Evolutionary conservation across 2,329 filamentous ascomycete genomes (phyloP), one percentile per base, ranked within the genome.

Genomic region (Pyricularia grisea): DNA sequence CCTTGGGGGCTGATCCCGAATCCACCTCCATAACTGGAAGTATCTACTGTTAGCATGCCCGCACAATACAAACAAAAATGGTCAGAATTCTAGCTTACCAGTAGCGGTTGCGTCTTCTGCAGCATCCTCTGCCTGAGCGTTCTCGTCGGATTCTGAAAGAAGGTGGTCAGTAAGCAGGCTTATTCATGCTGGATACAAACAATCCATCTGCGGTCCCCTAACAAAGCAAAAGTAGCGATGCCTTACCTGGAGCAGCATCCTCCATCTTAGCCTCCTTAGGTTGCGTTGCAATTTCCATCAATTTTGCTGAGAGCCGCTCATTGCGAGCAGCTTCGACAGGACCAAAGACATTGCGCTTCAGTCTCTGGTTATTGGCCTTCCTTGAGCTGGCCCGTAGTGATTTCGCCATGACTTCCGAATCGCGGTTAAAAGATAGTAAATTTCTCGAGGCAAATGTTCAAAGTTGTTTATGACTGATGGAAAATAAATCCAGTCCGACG

Each of bases 301-400:
- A 84, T 81, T 95, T 97, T 71, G 92, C 91, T 58, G 92, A 93
- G 50, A 97, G 87, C 73, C 94, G 90, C 79, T 94, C 90, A 68
- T 89, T 90, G 74, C 94, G 88, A 65, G 91, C 93, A 74, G 85
- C 82, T 78, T 94, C 92, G 69, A 89, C 88, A 20, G 94, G 94
- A 1, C 90, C 92, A 80, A 97, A 97, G 73, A 97, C 90, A 72
- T 88, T 88, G 73, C 87, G 84, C 79, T 94, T 94, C 72, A 97
- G 85, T 74, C 87, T 90, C 74, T 87, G 85, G 81, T 93, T 93
- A 83, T 97, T 97, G 75, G 85, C 85, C 83, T 97, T 97, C 75
- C 85, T 88, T 73, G 87, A 84, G 77, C 90, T 96, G 73, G 94
- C 87, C 78, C 94, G 87, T 71, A 91, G 84, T 77, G 92, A 91